These are phyloP conservation scores for Claviceps arundinis DNA, from an alignment of 2,329 filamentous ascomycete genomes.

Conservation along the genomic window DNA sequence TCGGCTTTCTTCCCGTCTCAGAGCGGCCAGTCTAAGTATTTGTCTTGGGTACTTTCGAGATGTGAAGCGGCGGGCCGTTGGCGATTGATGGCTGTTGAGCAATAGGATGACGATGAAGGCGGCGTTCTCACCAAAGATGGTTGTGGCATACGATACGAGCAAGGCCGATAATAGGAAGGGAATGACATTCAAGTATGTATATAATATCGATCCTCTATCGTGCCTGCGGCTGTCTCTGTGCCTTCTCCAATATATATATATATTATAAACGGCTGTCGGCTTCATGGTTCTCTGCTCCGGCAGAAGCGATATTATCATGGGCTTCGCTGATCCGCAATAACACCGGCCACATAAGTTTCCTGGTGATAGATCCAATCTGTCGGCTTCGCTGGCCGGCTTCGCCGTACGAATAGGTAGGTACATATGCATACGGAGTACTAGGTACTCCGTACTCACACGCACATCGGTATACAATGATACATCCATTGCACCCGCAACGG, in stretches of 20 bases:
- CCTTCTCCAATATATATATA: neutral
- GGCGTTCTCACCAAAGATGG: no score
- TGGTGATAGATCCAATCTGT: neutral
- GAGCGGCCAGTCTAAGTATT: no score
- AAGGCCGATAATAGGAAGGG: no score
- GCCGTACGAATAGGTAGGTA: neutral
- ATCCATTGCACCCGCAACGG: neutral
- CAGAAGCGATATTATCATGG: neutral
- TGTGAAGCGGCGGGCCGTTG: no score
- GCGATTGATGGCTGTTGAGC: no score
- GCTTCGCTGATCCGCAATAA: neutral
- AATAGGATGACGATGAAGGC: no score
- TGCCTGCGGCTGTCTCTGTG: no score
- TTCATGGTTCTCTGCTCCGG: neutral
- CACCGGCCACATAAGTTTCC: neutral
- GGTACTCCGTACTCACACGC: neutral
- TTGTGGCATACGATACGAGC: no score
- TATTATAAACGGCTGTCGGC: neutral
- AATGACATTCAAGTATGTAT: no score
- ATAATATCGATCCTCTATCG: no score
- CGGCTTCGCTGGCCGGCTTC: neutral
- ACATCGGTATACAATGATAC: neutral
- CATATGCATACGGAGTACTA: no score
- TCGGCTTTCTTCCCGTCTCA: neutral
- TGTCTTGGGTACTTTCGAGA: no score